phyloP scores from a whole-genome alignment of 116 monocot species.

The Posidonia oceanica region DNA sequence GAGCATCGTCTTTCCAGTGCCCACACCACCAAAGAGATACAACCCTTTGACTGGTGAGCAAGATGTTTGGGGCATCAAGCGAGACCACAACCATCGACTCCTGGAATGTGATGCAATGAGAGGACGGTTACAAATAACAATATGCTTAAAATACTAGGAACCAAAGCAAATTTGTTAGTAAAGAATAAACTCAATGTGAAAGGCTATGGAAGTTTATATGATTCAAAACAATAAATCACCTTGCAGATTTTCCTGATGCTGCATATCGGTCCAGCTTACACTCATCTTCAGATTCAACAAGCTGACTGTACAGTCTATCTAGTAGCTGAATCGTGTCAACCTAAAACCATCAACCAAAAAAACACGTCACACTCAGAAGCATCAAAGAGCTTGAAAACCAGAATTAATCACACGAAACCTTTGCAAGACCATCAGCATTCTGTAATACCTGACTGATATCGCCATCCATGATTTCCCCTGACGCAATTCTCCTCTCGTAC shows the following conservation, averaged over 20 bases:
- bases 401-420: not conserved
- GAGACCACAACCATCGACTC: conserved; percentile 91
- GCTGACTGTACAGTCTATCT: conserved; percentile 62
- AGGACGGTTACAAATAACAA: not conserved
- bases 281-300: conserved; percentile 52
- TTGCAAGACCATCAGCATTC: not conserved
- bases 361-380: not conserved
- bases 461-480: conserved; percentile 79
- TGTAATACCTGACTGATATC: conserved; percentile 61
- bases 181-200: not conserved
- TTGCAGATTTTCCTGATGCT: conserved; percentile 49
- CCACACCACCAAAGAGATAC: conserved; percentile 95
- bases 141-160: not conserved
- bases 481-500: conserved; percentile 73
- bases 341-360: conserved; percentile 19
- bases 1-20: conserved; percentile 97
- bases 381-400: not conserved
- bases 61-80: conserved; percentile 61
- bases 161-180: not conserved
- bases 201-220: not conserved
- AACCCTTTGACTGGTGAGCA: conserved; percentile 73
- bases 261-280: conserved; percentile 80
- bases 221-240: conserved; percentile 20
- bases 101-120: conserved; percentile 18
- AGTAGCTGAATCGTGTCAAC: conserved; percentile 46